Conservation (phyloP, 306 rosid genomes). For the Spatholobus suberectus region DNA sequence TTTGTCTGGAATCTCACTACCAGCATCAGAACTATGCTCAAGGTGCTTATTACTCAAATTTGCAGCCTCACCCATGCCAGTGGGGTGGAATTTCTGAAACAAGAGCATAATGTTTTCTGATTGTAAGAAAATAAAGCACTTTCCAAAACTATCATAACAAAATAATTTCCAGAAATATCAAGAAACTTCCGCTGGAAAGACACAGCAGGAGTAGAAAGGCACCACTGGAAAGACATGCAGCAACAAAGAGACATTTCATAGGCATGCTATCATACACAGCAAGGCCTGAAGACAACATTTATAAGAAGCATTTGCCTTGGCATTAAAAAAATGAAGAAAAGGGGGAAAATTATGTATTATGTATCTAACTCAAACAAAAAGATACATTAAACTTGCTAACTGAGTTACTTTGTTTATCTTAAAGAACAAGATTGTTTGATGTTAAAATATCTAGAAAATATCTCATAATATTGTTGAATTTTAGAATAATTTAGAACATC, state of each 20-base stretch:
- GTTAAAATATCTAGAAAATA: constrained; percentile 4
- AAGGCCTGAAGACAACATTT: background rate
- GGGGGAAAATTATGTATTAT: background rate
- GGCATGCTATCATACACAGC: constrained; percentile 20
- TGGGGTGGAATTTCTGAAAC: constrained; percentile 65
- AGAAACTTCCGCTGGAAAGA: constrained; percentile 19
- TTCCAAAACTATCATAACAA: background rate
- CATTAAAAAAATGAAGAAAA: background rate
- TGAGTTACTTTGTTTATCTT: constrained; percentile 12
- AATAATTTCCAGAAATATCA: constrained; percentile 1
- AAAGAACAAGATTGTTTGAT: constrained; percentile 7
- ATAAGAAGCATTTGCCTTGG: constrained; percentile 19
- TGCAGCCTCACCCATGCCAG: constrained; percentile 53
- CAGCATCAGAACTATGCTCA: constrained; percentile 51
- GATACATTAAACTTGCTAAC: constrained; percentile 4
- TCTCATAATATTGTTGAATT: background rate
- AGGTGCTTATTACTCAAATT: constrained; percentile 53
- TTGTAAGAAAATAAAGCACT: constrained; percentile 18
- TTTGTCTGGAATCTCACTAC: constrained; percentile 45
- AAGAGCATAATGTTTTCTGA: constrained; percentile 25
- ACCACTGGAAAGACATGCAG: background rate
- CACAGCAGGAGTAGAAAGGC: background rate
- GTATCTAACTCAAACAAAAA: constrained; percentile 20
- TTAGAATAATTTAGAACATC: constrained; percentile 6
- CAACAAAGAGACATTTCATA: constrained; percentile 16